A percentile compares a stretch with the other conserved stretches of the same genome.
These are phyloP conservation scores for Phytopythium chamaehyphon DNA, from an alignment of 352 stramenopile species.

Conservation along the genomic window DNA sequence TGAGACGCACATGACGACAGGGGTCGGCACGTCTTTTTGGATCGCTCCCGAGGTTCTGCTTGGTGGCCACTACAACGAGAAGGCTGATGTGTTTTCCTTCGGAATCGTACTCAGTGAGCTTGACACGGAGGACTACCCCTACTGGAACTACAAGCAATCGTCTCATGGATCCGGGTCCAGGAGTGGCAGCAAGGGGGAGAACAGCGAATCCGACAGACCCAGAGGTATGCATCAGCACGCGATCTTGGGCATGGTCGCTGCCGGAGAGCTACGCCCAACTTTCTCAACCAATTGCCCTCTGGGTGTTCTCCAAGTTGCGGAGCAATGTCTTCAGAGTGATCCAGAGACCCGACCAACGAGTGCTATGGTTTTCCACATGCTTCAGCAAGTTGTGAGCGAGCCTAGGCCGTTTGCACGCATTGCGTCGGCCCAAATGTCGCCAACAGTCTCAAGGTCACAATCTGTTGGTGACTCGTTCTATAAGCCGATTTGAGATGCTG, in stretches of 20 bases:
- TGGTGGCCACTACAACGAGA: conserved; percentile 41
- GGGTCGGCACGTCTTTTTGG: conserved; percentile 66
- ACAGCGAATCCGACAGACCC: not conserved
- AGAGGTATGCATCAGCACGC: conserved; percentile 33
- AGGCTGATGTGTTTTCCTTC: conserved; percentile 48
- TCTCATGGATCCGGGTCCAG: conserved; percentile 15
- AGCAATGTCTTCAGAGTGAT: conserved; percentile 41
- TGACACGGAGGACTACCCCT: conserved; percentile 56
- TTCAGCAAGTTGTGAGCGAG: conserved; percentile 38
- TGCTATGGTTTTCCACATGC: conserved; percentile 39
- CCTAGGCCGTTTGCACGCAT: conserved; percentile 3
- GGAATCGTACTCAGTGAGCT: conserved; percentile 52
- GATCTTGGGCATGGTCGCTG: conserved; percentile 55
- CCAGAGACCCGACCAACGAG: conserved; percentile 48
- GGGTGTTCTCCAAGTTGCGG: conserved; percentile 44
- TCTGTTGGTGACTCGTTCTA: conserved; percentile 3
- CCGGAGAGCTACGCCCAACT: conserved; percentile 34
- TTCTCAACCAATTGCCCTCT: conserved; percentile 51
- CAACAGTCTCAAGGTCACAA: not conserved
- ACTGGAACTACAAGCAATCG: conserved; percentile 46
- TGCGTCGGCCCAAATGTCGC: not conserved
- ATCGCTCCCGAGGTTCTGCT: conserved; percentile 61
- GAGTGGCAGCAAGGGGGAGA: not conserved
- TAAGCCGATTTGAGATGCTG: not conserved
- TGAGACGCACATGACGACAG: conserved; percentile 57